phyloP scores from a whole-genome alignment of 768 basidiomycete species.

The Boletus rubropictus region DNA sequence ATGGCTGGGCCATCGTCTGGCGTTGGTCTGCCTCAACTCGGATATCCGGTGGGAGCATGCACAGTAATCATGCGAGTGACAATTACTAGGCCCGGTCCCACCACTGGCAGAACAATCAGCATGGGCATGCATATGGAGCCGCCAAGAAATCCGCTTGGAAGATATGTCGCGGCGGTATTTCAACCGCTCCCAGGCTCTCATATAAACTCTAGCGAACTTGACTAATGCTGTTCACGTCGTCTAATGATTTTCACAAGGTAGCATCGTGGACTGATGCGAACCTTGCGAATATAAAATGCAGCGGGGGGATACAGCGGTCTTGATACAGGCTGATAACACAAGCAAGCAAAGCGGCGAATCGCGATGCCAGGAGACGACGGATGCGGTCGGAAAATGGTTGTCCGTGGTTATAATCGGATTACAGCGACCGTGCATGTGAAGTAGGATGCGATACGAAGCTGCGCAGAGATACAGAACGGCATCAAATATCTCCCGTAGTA shows the following conservation, averaged over 20 bases:
- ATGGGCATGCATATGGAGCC: neutral
- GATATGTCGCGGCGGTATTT: constrained; percentile 1
- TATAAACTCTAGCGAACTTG: constrained; percentile 5
- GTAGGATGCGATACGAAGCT: constrained; percentile 8
- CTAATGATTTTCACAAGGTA: constrained; percentile 19
- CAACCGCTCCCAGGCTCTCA: constrained; percentile 10
- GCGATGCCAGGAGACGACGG: constrained; percentile 4
- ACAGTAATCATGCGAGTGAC: neutral
- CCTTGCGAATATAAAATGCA: constrained; percentile 14
- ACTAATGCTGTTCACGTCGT: constrained; percentile 13
- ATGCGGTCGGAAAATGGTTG: constrained; percentile 9
- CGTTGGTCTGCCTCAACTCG: neutral
- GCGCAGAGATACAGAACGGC: constrained; percentile 9
- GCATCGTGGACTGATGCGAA: constrained; percentile 12
- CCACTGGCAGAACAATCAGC: neutral
- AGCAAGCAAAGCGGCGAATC: constrained; percentile 13
- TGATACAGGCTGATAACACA: constrained; percentile 22
- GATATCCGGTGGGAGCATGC: constrained; percentile 3
- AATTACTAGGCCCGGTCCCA: constrained; percentile 1
- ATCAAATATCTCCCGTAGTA: constrained; percentile 9
- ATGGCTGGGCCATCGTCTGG: neutral
- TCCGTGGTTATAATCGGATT: constrained; percentile 16
- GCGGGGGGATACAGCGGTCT: constrained; percentile 19
- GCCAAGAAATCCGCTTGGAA: constrained; percentile 1
- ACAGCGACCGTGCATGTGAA: constrained; percentile 16